phyloP scores from a whole-genome alignment of 192 early-diverging fungal genomes.

The Backusella morwellensis region DNA sequence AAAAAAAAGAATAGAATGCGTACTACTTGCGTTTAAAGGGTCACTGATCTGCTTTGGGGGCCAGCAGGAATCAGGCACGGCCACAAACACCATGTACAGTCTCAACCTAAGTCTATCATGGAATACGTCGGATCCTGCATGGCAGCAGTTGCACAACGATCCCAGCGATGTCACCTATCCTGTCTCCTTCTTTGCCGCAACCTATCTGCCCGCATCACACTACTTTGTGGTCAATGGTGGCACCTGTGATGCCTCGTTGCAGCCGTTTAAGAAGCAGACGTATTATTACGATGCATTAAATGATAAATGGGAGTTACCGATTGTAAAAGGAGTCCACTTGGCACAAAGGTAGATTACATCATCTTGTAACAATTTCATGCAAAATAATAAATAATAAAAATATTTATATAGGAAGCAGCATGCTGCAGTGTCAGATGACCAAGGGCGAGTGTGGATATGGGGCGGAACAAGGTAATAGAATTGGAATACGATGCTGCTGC shows the following conservation, averaged over 20 bases:
- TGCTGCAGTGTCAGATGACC: constrained; percentile 21
- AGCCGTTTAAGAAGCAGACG: neutral
- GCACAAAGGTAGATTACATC: neutral
- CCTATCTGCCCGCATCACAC: neutral
- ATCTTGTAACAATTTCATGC: neutral
- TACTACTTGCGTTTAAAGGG: constrained; percentile 9
- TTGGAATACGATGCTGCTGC: no score
- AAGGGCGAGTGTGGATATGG: constrained; percentile 33
- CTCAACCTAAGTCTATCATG: neutral
- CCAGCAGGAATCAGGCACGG: neutral
- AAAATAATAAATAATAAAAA: neutral
- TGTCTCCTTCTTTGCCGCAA: neutral
- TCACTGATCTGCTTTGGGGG: constrained; percentile 6
- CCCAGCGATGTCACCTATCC: neutral
- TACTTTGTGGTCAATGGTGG: constrained; percentile 17
- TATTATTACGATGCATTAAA: constrained; percentile 14
- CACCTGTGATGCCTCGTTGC: neutral
- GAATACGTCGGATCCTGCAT: constrained; percentile 11
- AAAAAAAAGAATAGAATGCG: constrained; percentile 14
- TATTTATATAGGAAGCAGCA: constrained; percentile 23
- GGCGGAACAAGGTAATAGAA: constrained; percentile 20
- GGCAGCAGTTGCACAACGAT: neutral
- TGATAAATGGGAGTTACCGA: constrained; percentile 21
- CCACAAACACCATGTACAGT: neutral
- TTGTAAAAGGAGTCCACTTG: neutral